A percentile compares a stretch with the other conserved stretches of the same genome.
Conservation (phyloP, 495 filamentous ascomycete genomes). For the Tuber aestivum region DNA sequence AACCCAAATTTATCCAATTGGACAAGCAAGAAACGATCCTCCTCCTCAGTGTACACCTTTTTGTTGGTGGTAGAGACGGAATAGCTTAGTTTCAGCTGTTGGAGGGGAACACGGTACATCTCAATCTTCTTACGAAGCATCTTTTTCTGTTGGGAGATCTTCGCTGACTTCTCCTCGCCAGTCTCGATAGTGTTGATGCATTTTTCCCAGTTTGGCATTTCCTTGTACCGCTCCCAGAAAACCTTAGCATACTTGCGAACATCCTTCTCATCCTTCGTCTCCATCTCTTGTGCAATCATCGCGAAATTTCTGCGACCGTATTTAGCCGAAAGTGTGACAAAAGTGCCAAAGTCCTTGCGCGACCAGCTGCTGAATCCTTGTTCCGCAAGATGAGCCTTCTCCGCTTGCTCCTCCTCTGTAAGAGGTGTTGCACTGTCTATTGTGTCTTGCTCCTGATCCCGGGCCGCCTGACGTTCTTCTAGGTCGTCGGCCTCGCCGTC, state of each 20-base stretch:
- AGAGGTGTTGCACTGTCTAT: slow-evolving; percentile 88
- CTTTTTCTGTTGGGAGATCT: slow-evolving; percentile 85
- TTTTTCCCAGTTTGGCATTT: slow-evolving; percentile 81
- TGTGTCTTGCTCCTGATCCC: slow-evolving; percentile 77
- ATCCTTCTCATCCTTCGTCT: slow-evolving; percentile 79
- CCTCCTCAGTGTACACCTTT: slow-evolving; percentile 98
- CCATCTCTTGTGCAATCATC: slow-evolving; percentile 80
- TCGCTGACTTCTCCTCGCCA: slow-evolving; percentile 81
- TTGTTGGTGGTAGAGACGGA: slow-evolving; percentile 99
- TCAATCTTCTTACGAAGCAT: slow-evolving; percentile 92
- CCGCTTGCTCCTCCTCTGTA: slow-evolving; percentile 79
- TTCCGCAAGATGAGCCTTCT: slow-evolving; percentile 71
- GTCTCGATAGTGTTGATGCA: slow-evolving; percentile 80
- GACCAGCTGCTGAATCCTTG: slow-evolving; percentile 94
- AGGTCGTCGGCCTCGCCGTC: slow-evolving; percentile 81
- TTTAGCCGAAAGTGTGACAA: slow-evolving; percentile 88
- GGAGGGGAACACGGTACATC: slow-evolving; percentile 90
- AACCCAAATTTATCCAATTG: slow-evolving; percentile 86
- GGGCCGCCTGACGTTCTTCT: slow-evolving; percentile 77
- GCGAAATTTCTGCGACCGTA: slow-evolving; percentile 80
- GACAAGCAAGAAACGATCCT: slow-evolving; percentile 92
- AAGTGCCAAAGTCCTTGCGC: slow-evolving; percentile 94
- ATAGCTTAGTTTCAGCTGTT: slow-evolving; percentile 98
- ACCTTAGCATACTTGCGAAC: slow-evolving; percentile 83
- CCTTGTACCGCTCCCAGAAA: slow-evolving; percentile 88